Evolutionary conservation across 2,329 filamentous ascomycete species (phyloP), one percentile per base, ranked within the genome.

Genomic region (Beauveria pseudobassiana): DNA sequence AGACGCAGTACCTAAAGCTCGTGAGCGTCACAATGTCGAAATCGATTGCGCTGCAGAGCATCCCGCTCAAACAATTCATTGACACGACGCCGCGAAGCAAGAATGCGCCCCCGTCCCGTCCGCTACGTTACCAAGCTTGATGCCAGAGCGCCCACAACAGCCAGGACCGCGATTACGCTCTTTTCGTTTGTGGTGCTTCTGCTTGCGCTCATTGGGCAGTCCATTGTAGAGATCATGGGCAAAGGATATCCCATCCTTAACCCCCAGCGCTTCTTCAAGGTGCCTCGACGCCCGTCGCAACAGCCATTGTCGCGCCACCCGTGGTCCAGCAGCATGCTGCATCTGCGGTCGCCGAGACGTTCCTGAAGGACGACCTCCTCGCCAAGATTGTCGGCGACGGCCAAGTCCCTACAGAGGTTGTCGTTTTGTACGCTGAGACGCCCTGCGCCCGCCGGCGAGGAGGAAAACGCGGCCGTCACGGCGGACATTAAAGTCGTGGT

Each of bases 11-110:
- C 69, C 77, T 96, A 67, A 90, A 90, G 68, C 83, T 96, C 3
- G 92, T 90, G 34, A 93, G 89, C 52, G 88, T 91, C 46, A 91
- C 89, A 54, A 86, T 96, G 67, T 88, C 86, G 63, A 93, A 92
- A 71, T 90, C 87, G 0, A 85, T 92, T 46, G 85, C 89, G 34
- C 87, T 96, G 28, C 90, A 96, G 73, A 88, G 85, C 45, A 86
- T 96, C 64, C 87, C 90, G 0, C 81, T 96, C 53, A 78, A 76
- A 65, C 78, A 76, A 63, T 68, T 75, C 46, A 63, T 76, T 55
- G 74, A 78, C 66, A 72, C 72, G 62, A 65, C 72, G 16, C 68
- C 73, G 8, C 64, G 73, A 48, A 71, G 69, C 62, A 72, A 71
- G 57, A 75, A 73, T 61, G 72, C 69, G 0, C 73, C 75, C 16